Base-by-base conservation (phyloP, 1,139 yeast genomes). In the Yamadazyma jaroonii region DNA sequence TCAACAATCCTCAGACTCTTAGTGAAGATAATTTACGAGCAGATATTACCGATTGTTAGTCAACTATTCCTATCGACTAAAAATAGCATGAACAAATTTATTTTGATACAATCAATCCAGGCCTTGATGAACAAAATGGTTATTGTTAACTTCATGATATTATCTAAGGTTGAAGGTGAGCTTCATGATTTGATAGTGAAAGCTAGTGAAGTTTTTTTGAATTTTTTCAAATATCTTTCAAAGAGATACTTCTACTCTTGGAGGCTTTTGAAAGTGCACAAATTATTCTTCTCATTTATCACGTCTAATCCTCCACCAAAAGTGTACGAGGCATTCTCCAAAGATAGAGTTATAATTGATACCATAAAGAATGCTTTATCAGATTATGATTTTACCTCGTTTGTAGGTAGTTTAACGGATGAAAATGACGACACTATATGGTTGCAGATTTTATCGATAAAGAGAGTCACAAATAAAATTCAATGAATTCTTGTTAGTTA, bases 241-340 rank as follows among this genome's bases (percentile, higher is more conserved):
- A 55, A 55, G 29, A 48, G 67, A 36, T 67, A 67, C 42, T 67
- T 62, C 45, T 64, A 60, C 46, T 69, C 72, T 1, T 67, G 73
- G 73, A 53, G 67, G 42, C 50, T 63, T 2, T 54, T 60, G 3
- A 67, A 64, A 38, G 59, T 64, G 1, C 64, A 63, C 33, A 46
- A 53, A 2, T 20, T 36, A 6, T 12, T 36, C 7, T 8, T 32
- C n/a, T 32, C 36, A 10, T 61, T 50, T 35, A 39, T 65, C 20
- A 43, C 14, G 3, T 24, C 29, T 22, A 25, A 24, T 10, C 6
- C n/a, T 3, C 10, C 13, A 7, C 11, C 13, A 4, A 7, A 17
- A 3, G n/a, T 12, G 3, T 12, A 14, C 13, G 29, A 25, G 3
- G 7, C 25, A 9, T 25, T 14, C 14, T 21, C n/a, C 20, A 12